These are phyloP conservation scores for Didymosphaeria variabile DNA, from an alignment of 2,329 filamentous ascomycete genomes.

Conservation along the genomic window DNA sequence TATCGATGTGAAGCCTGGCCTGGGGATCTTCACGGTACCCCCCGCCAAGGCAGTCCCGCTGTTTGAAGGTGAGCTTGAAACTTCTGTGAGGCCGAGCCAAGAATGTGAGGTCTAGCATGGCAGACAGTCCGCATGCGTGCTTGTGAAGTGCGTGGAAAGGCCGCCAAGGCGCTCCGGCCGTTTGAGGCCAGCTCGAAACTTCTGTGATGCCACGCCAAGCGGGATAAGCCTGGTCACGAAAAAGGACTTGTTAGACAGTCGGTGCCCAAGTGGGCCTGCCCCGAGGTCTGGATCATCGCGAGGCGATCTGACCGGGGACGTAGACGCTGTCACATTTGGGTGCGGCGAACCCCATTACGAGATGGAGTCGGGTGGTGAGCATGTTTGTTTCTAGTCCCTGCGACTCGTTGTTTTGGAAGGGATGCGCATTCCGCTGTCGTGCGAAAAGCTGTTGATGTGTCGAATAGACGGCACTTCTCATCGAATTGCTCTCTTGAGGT, in stretches of 20 bases:
- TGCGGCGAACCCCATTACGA: conserved; percentile 5
- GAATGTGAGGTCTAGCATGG: conserved; percentile 37
- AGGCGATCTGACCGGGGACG: conserved; percentile 16
- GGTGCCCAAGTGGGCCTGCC: conserved; percentile 25
- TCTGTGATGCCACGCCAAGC: conserved; percentile 46
- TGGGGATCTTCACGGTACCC: conserved; percentile 21
- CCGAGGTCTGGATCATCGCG: conserved; percentile 28
- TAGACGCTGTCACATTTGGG: conserved; percentile 21
- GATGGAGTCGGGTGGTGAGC: conserved; percentile 12
- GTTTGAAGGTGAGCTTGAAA: conserved; percentile 48
- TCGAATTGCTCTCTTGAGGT: not conserved
- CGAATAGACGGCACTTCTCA: not conserved
- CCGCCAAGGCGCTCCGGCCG: conserved; percentile 40
- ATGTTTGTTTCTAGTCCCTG: conserved; percentile 23
- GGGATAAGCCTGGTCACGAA: conserved; percentile 29
- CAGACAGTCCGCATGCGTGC: conserved; percentile 29
- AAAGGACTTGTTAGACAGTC: conserved; percentile 21
- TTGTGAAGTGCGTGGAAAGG: conserved; percentile 11
- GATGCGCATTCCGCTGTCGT: not conserved
- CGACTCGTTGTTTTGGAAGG: conserved; percentile 4
- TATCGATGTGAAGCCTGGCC: conserved; percentile 29
- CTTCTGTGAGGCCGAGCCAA: conserved; percentile 51
- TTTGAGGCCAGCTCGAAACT: conserved; percentile 48
- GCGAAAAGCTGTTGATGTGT: not conserved
- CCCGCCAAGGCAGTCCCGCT: conserved; percentile 44